phyloP scores from a whole-genome alignment of 257 asterid species.

The Jacaranda copaia region DNA sequence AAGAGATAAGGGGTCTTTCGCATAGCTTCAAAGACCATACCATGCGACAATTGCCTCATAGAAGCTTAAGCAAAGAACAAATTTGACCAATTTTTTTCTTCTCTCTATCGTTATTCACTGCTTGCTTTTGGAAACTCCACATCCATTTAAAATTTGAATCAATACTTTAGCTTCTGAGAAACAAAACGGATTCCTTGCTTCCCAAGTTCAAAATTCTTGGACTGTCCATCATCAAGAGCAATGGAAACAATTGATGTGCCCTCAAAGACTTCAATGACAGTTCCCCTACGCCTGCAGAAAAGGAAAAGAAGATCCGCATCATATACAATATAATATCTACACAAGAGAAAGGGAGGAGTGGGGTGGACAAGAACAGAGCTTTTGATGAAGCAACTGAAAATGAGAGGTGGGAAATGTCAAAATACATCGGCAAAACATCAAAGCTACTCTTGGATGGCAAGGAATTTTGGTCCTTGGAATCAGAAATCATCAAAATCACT shows the following conservation, averaged over 20 bases:
- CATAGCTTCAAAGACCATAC: neutral
- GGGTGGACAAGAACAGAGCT: too few relatives aligned
- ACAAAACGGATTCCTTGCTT: conserved; percentile 72
- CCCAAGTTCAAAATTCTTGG: conserved; percentile 61
- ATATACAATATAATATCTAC: too few relatives aligned
- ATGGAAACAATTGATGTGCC: conserved; percentile 57
- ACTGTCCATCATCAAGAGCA: conserved; percentile 58
- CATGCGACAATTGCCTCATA: neutral
- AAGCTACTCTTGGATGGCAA: neutral
- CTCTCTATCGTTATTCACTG: neutral
- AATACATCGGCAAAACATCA: neutral
- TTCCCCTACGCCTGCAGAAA: conserved; percentile 64
- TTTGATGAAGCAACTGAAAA: neutral
- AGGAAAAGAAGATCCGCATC: neutral
- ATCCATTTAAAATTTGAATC: neutral
- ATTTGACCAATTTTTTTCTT: neutral
- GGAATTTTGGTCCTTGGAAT: neutral
- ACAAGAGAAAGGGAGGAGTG: too few relatives aligned
- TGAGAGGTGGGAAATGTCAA: neutral
- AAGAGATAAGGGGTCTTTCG: neutral
- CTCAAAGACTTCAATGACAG: conserved; percentile 62
- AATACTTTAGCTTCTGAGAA: conserved; percentile 54
- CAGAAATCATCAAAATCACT: neutral
- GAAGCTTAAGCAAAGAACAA: neutral
- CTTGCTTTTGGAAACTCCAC: neutral